phyloP scores from a whole-genome alignment of 305 asterid species.

The Fraxinus platypoda region DNA sequence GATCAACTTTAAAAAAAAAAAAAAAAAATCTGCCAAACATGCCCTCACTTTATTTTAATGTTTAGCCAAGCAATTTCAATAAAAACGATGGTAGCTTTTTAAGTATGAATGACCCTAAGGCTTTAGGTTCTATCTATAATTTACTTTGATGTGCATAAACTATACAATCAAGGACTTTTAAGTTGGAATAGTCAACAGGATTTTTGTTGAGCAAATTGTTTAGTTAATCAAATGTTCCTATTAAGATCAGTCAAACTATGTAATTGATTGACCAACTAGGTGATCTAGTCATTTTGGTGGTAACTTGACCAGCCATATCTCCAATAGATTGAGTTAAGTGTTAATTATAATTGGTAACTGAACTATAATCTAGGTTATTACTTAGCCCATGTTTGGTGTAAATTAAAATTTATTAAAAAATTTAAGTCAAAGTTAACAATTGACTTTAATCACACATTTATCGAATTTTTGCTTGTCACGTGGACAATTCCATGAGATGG shows the following conservation, averaged over 20 bases:
- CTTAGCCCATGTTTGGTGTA: background rate
- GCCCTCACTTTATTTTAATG: background rate
- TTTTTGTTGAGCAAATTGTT: background rate
- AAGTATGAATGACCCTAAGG: background rate
- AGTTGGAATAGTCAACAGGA: background rate
- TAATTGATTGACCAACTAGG: background rate
- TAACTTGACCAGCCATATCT: background rate
- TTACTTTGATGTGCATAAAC: background rate
- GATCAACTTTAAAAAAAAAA: background rate
- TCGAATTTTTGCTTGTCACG: background rate
- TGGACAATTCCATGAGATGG: background rate
- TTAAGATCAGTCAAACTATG: background rate
- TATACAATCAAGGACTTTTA: background rate
- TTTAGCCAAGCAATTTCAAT: background rate
- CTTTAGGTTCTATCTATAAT: background rate
- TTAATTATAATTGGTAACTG: background rate
- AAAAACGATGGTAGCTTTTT: too few relatives aligned
- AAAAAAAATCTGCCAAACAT: background rate
- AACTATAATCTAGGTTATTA: background rate
- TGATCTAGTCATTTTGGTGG: background rate
- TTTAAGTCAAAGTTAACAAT: background rate
- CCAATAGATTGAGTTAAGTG: background rate
- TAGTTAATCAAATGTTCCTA: background rate
- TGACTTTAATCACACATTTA: background rate
- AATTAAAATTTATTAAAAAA: too few relatives aligned